Evolutionary conservation across 2,329 filamentous ascomycete genomes (phyloP).

Genomic region (Claviceps quebecensis): DNA sequence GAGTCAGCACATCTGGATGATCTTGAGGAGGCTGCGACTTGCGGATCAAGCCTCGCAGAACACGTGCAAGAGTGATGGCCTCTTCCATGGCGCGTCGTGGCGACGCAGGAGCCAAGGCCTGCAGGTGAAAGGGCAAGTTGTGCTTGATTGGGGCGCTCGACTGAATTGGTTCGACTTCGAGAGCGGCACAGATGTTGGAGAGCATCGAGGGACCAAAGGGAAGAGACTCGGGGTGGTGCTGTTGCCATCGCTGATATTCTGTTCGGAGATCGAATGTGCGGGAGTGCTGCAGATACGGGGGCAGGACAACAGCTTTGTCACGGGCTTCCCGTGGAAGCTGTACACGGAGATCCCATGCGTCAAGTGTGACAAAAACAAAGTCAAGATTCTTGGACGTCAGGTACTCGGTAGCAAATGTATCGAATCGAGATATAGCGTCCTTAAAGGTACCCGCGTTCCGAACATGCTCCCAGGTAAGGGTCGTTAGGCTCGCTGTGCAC

Average conservation of each 20-base stretch:
- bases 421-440: constrained; percentile 90
- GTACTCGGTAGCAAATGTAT: constrained; percentile 84
- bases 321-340: constrained; percentile 94
- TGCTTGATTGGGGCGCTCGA: constrained; percentile 97
- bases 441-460: constrained; percentile 94
- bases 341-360: constrained; percentile 95
- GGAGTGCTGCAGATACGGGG: constrained; percentile 93
- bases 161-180: constrained; percentile 95
- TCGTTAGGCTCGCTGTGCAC: constrained; percentile 76
- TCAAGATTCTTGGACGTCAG: constrained; percentile 82
- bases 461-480: constrained; percentile 97
- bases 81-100: constrained; percentile 96
- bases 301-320: constrained; percentile 93
- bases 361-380: constrained; percentile 95
- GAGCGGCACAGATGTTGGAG: constrained; percentile 92
- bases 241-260: constrained; percentile 97
- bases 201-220: constrained; percentile 93
- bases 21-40: constrained; percentile 92
- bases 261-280: constrained; percentile 92
- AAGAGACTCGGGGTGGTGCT: constrained; percentile 92
- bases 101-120: constrained; percentile 87
- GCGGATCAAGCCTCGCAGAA: constrained; percentile 80
- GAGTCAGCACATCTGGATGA: constrained; percentile 84
- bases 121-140: constrained; percentile 93
- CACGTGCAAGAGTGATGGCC: constrained; percentile 82